Conservation (phyloP, 2,329 filamentous ascomycete species). For the Alternaria conjuncta region DNA sequence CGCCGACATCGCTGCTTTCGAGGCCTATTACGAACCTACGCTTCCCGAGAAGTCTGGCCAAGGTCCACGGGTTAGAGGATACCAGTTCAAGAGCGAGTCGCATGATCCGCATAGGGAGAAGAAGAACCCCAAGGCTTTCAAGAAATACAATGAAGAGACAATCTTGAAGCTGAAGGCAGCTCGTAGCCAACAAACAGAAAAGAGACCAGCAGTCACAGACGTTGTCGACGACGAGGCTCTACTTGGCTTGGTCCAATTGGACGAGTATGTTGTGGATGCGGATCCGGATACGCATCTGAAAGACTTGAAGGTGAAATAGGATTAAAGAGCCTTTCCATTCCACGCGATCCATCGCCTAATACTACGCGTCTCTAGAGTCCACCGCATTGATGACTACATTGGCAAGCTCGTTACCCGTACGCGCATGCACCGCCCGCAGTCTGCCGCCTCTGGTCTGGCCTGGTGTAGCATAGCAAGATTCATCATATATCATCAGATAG, state of each 20-base stretch:
- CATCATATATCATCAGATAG: background rate
- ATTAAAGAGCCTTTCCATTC: background rate
- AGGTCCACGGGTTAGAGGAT: constrained; percentile 63
- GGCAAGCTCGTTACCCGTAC: background rate
- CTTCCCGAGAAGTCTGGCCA: constrained; percentile 77
- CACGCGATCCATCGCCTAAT: background rate
- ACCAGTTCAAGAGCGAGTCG: constrained; percentile 42
- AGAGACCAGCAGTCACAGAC: constrained; percentile 33
- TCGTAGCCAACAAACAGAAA: constrained; percentile 39
- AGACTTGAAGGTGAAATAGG: constrained; percentile 31
- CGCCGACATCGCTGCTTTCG: constrained; percentile 65
- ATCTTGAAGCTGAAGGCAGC: constrained; percentile 34
- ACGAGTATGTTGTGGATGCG: constrained; percentile 12
- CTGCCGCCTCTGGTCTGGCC: background rate
- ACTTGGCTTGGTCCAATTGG: constrained; percentile 35
- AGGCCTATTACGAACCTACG: constrained; percentile 69
- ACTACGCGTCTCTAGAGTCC: background rate
- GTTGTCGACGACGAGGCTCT: constrained; percentile 45
- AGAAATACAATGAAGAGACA: constrained; percentile 33
- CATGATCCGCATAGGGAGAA: constrained; percentile 33
- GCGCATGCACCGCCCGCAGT: background rate
- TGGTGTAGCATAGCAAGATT: background rate
- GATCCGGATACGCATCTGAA: constrained; percentile 21
- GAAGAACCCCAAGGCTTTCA: constrained; percentile 44
- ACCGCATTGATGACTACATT: background rate